Conservation (phyloP, 805 yeast species). For the Kodamaea kaohsiungensis region DNA sequence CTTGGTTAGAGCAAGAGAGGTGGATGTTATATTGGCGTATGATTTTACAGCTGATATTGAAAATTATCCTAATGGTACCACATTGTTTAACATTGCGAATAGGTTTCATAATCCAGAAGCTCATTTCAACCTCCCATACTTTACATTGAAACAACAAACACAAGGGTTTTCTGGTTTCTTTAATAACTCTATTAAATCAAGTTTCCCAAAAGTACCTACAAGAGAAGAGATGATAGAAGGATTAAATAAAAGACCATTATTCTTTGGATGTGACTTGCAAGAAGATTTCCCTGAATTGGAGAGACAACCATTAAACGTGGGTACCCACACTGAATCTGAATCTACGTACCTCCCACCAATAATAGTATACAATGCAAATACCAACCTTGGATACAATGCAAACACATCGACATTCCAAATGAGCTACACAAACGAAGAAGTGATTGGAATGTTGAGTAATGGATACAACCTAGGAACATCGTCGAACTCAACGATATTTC, state of each 20-base stretch:
- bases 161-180: neutral
- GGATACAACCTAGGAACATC: conserved; percentile 54
- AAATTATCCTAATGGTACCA: conserved; percentile 64
- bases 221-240: conserved; percentile 20
- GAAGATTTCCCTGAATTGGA: conserved; percentile 26
- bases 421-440: conserved; percentile 48
- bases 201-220: conserved; percentile 41
- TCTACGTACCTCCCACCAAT: conserved; percentile 45
- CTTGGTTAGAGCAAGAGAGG: conserved; percentile 31
- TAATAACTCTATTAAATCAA: conserved; percentile 13
- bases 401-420: conserved; percentile 63
- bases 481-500: conserved; percentile 41
- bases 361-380: conserved; percentile 53
- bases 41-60: conserved; percentile 52
- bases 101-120: conserved; percentile 27
- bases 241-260: conserved; percentile 31
- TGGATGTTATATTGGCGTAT: conserved; percentile 42
- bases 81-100: conserved; percentile 40
- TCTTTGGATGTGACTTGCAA: conserved; percentile 44
- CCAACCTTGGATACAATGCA: conserved; percentile 40
- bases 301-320: neutral
- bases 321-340: neutral
- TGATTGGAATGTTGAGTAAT: conserved; percentile 46
- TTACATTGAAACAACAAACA: conserved; percentile 4
- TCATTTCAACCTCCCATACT: conserved; percentile 15